Conservation (phyloP, 2,329 filamentous ascomycete genomes). For the Pseudogymnoascus sp. region DNA sequence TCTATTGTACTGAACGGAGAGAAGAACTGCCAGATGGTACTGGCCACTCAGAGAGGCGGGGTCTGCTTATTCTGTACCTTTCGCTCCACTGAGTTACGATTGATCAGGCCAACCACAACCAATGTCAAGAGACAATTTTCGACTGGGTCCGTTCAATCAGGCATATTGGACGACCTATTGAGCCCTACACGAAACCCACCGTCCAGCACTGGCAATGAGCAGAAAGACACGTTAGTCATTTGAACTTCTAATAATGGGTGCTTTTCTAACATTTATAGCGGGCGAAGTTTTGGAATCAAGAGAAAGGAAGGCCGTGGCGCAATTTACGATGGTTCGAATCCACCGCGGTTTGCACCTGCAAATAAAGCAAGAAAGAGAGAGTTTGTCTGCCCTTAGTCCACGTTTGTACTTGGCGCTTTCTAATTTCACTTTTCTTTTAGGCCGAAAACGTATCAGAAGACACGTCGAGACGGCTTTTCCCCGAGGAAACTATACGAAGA, state of each 20-base stretch:
- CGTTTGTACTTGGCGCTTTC: too few relatives aligned
- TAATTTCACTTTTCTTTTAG: too few relatives aligned
- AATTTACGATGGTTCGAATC: not conserved
- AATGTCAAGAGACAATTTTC: slow-evolving; percentile 9
- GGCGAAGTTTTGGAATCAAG: not conserved
- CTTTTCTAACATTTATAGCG: not conserved
- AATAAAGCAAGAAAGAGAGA: not conserved
- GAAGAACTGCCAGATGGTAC: slow-evolving; percentile 30
- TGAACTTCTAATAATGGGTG: too few relatives aligned
- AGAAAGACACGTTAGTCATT: not conserved
- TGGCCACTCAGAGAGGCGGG: slow-evolving; percentile 29
- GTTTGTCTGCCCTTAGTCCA: too few relatives aligned
- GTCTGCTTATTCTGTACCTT: slow-evolving; percentile 35
- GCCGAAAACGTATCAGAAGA: not conserved
- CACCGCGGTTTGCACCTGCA: not conserved
- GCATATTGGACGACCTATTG: slow-evolving; percentile 3
- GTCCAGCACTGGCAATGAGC: not conserved
- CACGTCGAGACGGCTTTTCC: not conserved
- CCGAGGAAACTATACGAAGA: not conserved
- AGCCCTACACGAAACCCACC: not conserved
- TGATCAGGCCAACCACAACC: slow-evolving; percentile 17
- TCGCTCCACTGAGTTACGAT: slow-evolving; percentile 25
- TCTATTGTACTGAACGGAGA: not conserved
- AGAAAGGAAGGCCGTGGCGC: not conserved
- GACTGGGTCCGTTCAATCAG: not conserved